These are phyloP conservation scores for Annulohypoxylon truncatum DNA, from an alignment of 2,329 filamentous ascomycete genomes.

Conservation along the genomic window DNA sequence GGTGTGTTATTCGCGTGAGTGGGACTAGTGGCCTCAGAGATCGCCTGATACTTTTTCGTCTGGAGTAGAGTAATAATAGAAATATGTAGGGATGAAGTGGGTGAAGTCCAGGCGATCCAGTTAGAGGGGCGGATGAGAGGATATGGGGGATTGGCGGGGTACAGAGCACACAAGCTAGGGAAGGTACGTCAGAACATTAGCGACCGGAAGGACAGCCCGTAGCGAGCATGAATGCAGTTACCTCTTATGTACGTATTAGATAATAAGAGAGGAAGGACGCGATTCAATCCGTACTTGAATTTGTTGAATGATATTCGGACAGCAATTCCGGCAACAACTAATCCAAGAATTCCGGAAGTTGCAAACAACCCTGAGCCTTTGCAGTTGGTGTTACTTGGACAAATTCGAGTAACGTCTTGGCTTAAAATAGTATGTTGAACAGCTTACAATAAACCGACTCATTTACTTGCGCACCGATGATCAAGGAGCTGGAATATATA, in stretches of 20 bases:
- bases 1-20: not conserved
- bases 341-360: not conserved
- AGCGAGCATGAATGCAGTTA: not conserved
- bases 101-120: slow-evolving; percentile 30
- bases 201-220: slow-evolving; percentile 14
- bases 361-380: not conserved
- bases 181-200: slow-evolving; percentile 18
- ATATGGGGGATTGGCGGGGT: slow-evolving; percentile 31
- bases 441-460: slow-evolving; percentile 6
- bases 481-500: not conserved
- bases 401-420: slow-evolving; percentile 5
- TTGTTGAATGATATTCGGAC: not conserved
- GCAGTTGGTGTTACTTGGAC: not conserved
- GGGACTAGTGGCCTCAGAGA: slow-evolving; percentile 6
- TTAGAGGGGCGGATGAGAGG: not conserved
- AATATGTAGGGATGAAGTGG: slow-evolving; percentile 11
- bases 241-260: slow-evolving; percentile 7
- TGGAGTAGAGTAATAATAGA: slow-evolving; percentile 32
- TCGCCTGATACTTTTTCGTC: slow-evolving; percentile 8
- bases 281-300: not conserved
- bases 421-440: slow-evolving; percentile 5
- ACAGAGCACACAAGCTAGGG: slow-evolving; percentile 6
- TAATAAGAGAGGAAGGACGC: not conserved
- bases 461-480: slow-evolving; percentile 3
- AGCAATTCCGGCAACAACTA: not conserved